phyloP scores from a whole-genome alignment of 345 rosid genomes.

The Trapa incisa region DNA sequence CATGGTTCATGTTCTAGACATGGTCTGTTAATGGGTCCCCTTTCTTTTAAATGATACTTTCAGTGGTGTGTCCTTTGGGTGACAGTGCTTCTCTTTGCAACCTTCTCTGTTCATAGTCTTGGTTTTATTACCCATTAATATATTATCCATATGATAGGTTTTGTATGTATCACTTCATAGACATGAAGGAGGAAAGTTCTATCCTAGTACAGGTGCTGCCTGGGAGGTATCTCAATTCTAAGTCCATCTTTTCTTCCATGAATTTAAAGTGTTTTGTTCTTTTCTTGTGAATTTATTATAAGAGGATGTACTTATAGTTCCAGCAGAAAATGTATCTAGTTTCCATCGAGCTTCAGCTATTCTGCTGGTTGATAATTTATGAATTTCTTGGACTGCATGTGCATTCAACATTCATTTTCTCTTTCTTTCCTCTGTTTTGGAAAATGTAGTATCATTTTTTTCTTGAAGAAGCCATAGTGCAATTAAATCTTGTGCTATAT shows the following conservation, averaged over 20 bases:
- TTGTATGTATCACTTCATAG: slow-evolving; percentile 85
- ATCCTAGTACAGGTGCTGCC: slow-evolving; percentile 90
- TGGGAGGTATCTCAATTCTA: slow-evolving; percentile 41
- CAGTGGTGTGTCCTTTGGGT: not conserved
- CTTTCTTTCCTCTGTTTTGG: not conserved
- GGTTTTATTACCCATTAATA: not conserved
- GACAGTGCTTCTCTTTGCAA: not conserved
- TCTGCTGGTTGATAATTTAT: not conserved
- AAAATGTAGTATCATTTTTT: not conserved
- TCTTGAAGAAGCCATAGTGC: not conserved
- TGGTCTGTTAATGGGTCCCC: not conserved
- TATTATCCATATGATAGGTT: slow-evolving; percentile 33
- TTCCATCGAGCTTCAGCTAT: not conserved
- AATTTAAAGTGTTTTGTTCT: not conserved
- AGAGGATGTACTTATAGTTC: not conserved
- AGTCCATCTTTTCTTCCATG: not conserved
- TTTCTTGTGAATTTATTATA: not conserved
- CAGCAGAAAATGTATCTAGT: not conserved
- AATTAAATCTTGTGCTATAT: not conserved
- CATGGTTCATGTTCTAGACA: not conserved
- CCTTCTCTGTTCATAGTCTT: not conserved
- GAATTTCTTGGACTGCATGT: not conserved
- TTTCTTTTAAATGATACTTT: not conserved
- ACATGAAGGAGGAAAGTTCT: slow-evolving; percentile 81
- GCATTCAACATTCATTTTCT: not conserved